Base-by-base conservation (phyloP, 495 filamentous ascomycete genomes). In the Talaromyces thailandensis region DNA sequence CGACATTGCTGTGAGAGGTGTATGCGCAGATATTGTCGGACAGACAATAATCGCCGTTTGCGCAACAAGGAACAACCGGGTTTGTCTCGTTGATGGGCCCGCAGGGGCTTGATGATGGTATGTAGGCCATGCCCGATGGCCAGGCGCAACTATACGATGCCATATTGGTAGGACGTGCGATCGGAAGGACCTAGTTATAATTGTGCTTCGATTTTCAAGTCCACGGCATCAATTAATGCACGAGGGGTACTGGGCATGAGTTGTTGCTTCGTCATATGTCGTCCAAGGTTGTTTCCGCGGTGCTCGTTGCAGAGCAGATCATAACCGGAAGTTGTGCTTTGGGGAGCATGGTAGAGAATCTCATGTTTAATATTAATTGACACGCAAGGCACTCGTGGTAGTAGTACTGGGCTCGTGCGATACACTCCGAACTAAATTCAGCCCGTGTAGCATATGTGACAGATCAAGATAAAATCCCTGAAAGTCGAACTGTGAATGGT, bases 41-140 rank as follows among this genome's bases (percentile, higher is more conserved):
- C 5, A 61, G 58, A 51, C 58, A 61, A 24, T n/a, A 61, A 16
- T 61, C 58, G 28, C 58, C 58, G 6, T 43, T 18, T 21, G 43
- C 58, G 26, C 58, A 61, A 48, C 58, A 61, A 1, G 58, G 37
- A 24, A 61, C 37, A 14, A 48, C 58, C 4, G 37, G 23, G n/a
- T 40, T 48, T 43, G 58, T 61, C 58, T 61, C n/a, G 23, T 61
- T 61, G 1, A 61, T 43, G 21, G 58, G 58, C 23, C 58, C 58
- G 40, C 58, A 61, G 12, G 58, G 58, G 24, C 51, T 55, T 55
- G 51, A 55, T 6, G 51, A 9, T 25, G 51, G 51, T 29, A 55
- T 29, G 12, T 25, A 55, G 4, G 26, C 24, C 21, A 55, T 55
- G 51, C 51, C 26, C 0, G 51, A 55, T 0, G 51, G 51, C 51